Evolutionary conservation across 2,329 filamentous ascomycete species (phyloP), one percentile per base, ranked within the genome.

Genomic region (Cercospora sp.): DNA sequence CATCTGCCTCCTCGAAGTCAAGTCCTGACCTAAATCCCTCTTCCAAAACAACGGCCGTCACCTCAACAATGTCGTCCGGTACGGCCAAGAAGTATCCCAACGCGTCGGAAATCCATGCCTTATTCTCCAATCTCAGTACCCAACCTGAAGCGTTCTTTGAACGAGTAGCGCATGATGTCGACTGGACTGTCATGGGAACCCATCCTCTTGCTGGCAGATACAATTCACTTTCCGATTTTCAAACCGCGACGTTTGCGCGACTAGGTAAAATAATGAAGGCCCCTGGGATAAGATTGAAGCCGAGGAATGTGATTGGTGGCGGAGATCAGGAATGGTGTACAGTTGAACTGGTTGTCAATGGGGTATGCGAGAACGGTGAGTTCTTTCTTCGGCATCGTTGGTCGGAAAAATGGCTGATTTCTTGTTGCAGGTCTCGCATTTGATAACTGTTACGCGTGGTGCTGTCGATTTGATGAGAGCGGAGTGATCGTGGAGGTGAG

Each of bases 151-250:
- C 57, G 12, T 63, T 71, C 39, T 71, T 70, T 57, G 55, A 65
- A 9, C 60, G 63, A n/a, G 69, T 72, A 13, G 65, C 67, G 5
- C 67, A 68, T 13, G 48, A 68, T 18, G 70, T 72, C 26, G 68
- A 71, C 60, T 72, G 70, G 68, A 71, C 70, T 3, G 68, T 72
- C n/a, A 66, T 70, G 68, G 71, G 71, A 31, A 71, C 69, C 2
- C 67, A 71, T 59, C 67, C 69, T 16, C 62, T 61, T 13, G 67
- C 70, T n/a, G 69, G 69, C 1, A 64, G 64, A 6, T 72, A 69
- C 60, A 64, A 28, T 36, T 69, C 64, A 33, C 51, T 67, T 16
- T 10, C 63, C 10, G 63, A 68, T 5, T 68, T 72, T 26, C 63
- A 72, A 48, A 36, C 60, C n/a, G 59, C 58, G 4, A 67, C 67